Percentiles rank a stretch among this genome's conserved stretches.
Conservation (phyloP, 352 stramenopile genomes). For the Bremia lactucae region DNA sequence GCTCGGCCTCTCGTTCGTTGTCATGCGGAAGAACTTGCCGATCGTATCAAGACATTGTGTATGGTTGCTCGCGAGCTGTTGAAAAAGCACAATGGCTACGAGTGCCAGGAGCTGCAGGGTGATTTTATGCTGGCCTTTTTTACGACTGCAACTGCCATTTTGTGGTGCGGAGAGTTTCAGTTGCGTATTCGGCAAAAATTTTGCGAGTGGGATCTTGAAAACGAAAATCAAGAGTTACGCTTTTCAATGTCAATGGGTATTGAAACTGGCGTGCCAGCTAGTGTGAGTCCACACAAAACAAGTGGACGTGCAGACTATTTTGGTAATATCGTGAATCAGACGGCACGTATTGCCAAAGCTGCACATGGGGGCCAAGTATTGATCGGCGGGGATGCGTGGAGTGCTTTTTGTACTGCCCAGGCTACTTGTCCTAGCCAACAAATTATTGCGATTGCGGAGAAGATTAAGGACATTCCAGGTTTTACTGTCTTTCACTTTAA, state of each 20-base stretch:
- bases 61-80: slow-evolving; percentile 64
- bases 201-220: slow-evolving; percentile 61
- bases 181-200: slow-evolving; percentile 69
- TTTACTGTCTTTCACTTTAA: slow-evolving; percentile 79
- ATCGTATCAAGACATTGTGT: slow-evolving; percentile 79
- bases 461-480: slow-evolving; percentile 31
- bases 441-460: slow-evolving; percentile 31
- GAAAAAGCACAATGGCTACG: slow-evolving; percentile 77
- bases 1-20: slow-evolving; percentile 68
- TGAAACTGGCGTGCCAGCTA: slow-evolving; percentile 70
- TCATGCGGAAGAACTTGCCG: slow-evolving; percentile 73
- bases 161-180: slow-evolving; percentile 83
- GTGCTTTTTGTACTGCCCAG: slow-evolving; percentile 36
- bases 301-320: slow-evolving; percentile 84
- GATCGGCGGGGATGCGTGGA: slow-evolving; percentile 75
- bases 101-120: slow-evolving; percentile 81
- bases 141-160: slow-evolving; percentile 63
- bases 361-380: slow-evolving; percentile 70
- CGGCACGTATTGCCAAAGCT: slow-evolving; percentile 76
- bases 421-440: slow-evolving; percentile 24
- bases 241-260: slow-evolving; percentile 86
- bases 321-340: slow-evolving; percentile 86
- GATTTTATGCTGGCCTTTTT: slow-evolving; percentile 87
- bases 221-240: slow-evolving; percentile 65
- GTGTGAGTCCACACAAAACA: slow-evolving; percentile 82